Base-by-base conservation (phyloP, 2,329 filamentous ascomycete genomes). In the Cercospora beticola region DNA sequence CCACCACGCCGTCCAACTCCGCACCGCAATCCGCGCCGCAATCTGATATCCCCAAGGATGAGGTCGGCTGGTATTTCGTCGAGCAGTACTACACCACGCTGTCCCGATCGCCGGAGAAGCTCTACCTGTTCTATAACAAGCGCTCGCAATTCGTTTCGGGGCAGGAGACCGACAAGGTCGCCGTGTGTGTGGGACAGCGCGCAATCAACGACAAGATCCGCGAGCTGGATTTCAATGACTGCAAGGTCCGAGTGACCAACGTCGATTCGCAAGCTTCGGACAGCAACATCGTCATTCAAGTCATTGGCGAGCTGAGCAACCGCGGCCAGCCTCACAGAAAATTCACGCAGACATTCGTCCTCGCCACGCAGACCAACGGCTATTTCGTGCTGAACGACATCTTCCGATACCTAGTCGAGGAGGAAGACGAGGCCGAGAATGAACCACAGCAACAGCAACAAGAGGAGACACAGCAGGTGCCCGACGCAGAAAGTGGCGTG, bases 361-460 rank as follows among this genome's bases (percentile, higher is more conserved):
- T 99, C 71, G 95, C 95, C 60, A 90, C 94, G 81, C 95, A 99
- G 83, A 93, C 93, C 61, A 97, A 94, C 67, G 95, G 95, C 72
- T 99, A 98, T 85, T 99, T 97, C 76, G 94, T 99, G 36, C 88
- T 99, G 76, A 99, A 99, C 82, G 95, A 99, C 78, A 97, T 99
- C 79, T 93, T 98, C 84, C 88, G 95, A 75, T 98, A 96, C 82
- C 89, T 99, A 73, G 89, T 90, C 72, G 92, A 95, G 70, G 92
- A 94, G 75, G 86, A 86, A 52, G 93, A 97, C 70, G 92, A 88
- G 74, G 82, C 84, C 58, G 74, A 76, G 64, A 57, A 81, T 82
- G 80, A 79, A 67, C 75, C 80, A 18, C 77, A 79, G 10, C 65
- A 68, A 18, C 49, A 52, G n/a, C 65, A 76, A 36, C 68, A 74